Evolutionary conservation across 768 basidiomycete species (phyloP), one percentile per base, ranked within the genome.

Genomic region (Phylloporus sp.): DNA sequence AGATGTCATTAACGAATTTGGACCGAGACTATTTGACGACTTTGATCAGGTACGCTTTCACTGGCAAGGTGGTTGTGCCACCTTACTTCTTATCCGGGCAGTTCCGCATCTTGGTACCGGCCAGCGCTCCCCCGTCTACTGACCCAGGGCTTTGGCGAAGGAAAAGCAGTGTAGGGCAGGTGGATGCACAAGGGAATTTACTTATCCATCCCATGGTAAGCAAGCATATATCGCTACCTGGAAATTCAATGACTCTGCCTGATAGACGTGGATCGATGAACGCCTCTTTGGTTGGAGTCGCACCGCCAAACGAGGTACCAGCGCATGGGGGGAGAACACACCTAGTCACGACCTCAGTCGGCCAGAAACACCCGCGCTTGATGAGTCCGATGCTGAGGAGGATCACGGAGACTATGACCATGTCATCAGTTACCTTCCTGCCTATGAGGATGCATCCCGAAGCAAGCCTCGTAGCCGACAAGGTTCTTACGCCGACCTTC

Each of bases 391-490:
- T 56, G 31, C 31, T 32, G 88, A 90, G 22, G 90, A 93, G 60
- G 90, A 90, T 41, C 78, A 80, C 38, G 91, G 90, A 32, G 92
- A 95, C 67, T 94, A 94, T 63, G 92, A 95, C 63, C 81, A 94
- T 66, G 86, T 93, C 38, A 76, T 91, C 38, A 78, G 81, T 9
- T 73, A 82, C 51, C 66, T 91, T 44, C 75, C 75, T 17, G 56
- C 67, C 9, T 71, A 77, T 43, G 79, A 79, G 44, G 77, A 78
- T 42, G 59, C 60, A 46, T 53, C 54, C 50, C 56, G 61, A 52
- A 65, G 62, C 54, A 80, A 78, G 57, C 64, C 71, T 22, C 77
- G 78, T 40, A 86, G 80, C 63, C 78, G 80, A 17, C 79, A 79
- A 49, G 80, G 78, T 38, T 88, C 86, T 18, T 91, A 86, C 56